A percentile compares a stretch with the other conserved stretches of the same genome.
These are phyloP conservation scores for Lycium barbarum DNA, from an alignment of 257 asterid genomes.

Conservation along the genomic window DNA sequence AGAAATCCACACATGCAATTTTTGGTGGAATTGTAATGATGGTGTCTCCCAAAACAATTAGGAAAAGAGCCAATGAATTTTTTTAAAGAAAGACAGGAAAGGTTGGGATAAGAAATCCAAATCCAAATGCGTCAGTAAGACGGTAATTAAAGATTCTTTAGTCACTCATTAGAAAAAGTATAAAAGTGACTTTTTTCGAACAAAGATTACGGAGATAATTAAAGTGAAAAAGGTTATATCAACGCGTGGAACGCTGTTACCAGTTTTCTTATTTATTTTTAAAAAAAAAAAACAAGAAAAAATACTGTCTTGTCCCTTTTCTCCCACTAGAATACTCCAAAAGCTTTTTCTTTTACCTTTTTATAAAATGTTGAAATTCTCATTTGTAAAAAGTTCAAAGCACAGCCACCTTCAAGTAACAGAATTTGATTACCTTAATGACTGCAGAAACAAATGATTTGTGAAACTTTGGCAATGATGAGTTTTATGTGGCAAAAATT, in stretches of 20 bases:
- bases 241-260: neutral
- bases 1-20: slow-evolving; percentile 31
- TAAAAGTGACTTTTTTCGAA: slow-evolving; percentile 51
- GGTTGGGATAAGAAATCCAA: slow-evolving; percentile 33
- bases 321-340: neutral
- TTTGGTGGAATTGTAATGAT: slow-evolving; percentile 66
- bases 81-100: slow-evolving; percentile 29
- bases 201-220: slow-evolving; percentile 36
- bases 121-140: neutral
- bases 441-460: neutral
- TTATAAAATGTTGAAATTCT: neutral
- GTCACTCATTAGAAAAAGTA: slow-evolving; percentile 32
- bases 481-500: neutral
- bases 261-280: no score
- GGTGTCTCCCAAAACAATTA: slow-evolving; percentile 47
- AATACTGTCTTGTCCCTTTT: neutral
- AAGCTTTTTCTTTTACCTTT: neutral
- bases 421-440: slow-evolving; percentile 21
- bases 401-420: neutral
- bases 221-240: slow-evolving; percentile 27
- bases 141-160: slow-evolving; percentile 13
- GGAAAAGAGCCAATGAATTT: slow-evolving; percentile 34
- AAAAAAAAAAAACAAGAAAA: no score
- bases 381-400: neutral
- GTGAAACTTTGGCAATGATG: neutral